Evolutionary conservation across 768 basidiomycete genomes (phyloP).

Genomic region (Calocybe gangraenosa): DNA sequence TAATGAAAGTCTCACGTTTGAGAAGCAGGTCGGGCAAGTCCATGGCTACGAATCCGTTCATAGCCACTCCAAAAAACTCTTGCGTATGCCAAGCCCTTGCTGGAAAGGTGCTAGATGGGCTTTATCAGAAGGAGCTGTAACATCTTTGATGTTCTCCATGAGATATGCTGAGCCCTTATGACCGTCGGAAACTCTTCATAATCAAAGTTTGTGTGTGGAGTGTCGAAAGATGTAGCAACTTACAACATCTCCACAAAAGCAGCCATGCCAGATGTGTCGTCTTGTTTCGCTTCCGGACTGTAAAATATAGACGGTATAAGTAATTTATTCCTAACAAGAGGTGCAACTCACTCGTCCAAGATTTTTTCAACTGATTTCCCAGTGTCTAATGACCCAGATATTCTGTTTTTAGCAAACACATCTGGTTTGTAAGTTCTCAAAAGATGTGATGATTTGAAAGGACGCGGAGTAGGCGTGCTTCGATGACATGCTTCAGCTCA

Average conservation of each 20-base stretch:
- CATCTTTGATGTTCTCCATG: not conserved
- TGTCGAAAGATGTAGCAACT: not conserved
- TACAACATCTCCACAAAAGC: not conserved
- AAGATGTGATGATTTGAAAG: no score
- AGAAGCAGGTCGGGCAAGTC: not conserved
- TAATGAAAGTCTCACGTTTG: no score
- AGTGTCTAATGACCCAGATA: not conserved
- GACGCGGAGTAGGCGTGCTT: conserved; percentile 23
- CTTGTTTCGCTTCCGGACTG: not conserved
- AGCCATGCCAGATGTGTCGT: not conserved
- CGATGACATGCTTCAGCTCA: not conserved
- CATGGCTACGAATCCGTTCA: not conserved
- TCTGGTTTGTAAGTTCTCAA: no score
- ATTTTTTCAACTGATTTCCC: not conserved
- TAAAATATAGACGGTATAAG: not conserved
- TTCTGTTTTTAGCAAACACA: not conserved
- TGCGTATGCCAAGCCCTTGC: not conserved
- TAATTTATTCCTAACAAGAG: not conserved
- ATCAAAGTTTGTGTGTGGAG: not conserved
- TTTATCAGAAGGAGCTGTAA: not conserved
- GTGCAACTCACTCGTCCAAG: not conserved
- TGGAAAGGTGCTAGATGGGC: not conserved
- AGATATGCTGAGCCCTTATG: not conserved
- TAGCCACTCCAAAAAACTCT: not conserved
- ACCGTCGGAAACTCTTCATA: not conserved